These are phyloP conservation scores for Fusarium nurragi DNA, from an alignment of 2,329 filamentous ascomycete species.

Conservation along the genomic window DNA sequence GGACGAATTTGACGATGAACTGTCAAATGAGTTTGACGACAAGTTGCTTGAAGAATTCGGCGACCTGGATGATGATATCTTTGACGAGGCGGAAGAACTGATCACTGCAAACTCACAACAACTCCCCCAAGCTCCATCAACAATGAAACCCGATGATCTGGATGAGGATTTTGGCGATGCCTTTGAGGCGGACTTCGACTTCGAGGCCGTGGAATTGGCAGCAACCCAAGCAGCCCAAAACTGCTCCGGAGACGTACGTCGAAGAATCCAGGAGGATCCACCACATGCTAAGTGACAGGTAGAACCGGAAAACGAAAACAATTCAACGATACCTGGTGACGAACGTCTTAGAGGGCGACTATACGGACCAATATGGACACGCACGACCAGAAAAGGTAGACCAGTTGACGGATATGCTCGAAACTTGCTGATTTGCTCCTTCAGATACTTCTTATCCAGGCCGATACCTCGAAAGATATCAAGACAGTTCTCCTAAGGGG, in stretches of 20 bases:
- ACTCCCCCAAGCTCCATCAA: conserved; percentile 15
- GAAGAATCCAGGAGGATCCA: conserved; percentile 38
- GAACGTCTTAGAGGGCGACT: conserved; percentile 75
- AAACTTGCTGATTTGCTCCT: conserved; percentile 26
- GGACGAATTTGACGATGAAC: conserved; percentile 68
- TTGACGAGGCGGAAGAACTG: conserved; percentile 56
- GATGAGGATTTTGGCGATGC: conserved; percentile 52
- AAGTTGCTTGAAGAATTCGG: conserved; percentile 66
- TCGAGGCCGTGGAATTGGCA: conserved; percentile 77
- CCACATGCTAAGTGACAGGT: conserved; percentile 70
- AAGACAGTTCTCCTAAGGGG: conserved; percentile 81
- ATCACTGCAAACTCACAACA: conserved; percentile 38
- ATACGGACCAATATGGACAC: conserved; percentile 69
- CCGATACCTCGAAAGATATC: conserved; percentile 73
- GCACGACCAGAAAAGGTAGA: conserved; percentile 76
- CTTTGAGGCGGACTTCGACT: conserved; percentile 79
- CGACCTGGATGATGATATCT: conserved; percentile 71
- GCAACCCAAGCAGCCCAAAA: conserved; percentile 72
- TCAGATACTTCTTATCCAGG: conserved; percentile 82
- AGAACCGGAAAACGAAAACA: conserved; percentile 74
- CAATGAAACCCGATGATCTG: conserved; percentile 8
- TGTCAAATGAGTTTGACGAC: conserved; percentile 69
- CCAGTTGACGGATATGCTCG: not conserved
- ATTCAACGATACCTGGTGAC: conserved; percentile 90
- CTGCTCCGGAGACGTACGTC: conserved; percentile 52